A percentile compares a stretch with the other conserved stretches of the same genome.
These are phyloP conservation scores for Sarcodon sp. DNA, from an alignment of 768 basidiomycete genomes.

Conservation along the genomic window DNA sequence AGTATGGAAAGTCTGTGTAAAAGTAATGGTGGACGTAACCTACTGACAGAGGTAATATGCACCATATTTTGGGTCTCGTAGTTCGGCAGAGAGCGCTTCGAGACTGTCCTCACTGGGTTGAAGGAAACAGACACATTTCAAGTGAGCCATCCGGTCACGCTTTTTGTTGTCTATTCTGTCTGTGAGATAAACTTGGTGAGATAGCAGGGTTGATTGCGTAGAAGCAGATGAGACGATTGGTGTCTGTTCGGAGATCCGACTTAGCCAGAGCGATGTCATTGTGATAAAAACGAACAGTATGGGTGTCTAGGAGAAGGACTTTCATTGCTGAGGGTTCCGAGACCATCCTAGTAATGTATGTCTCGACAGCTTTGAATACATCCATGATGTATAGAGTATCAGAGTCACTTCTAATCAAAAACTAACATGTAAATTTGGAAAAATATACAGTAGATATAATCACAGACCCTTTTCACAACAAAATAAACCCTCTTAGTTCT, in stretches of 20 bases:
- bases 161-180: conserved; percentile 94
- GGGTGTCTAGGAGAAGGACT: conserved; percentile 85
- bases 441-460: too few relatives aligned
- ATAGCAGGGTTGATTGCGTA: conserved; percentile 85
- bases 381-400: conserved; percentile 47
- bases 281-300: conserved; percentile 55
- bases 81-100: conserved; percentile 69
- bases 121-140: conserved; percentile 95
- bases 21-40: conserved; percentile 25
- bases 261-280: conserved; percentile 1
- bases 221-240: conserved; percentile 92
- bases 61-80: conserved; percentile 87
- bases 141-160: conserved; percentile 86
- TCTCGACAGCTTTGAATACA: conserved; percentile 88
- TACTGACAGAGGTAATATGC: conserved; percentile 99
- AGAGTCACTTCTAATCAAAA: too few relatives aligned
- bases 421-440: too few relatives aligned
- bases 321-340: conserved; percentile 85
- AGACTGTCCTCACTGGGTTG: conserved; percentile 75
- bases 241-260: conserved; percentile 38
- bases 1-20: conserved; percentile 1
- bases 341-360: conserved; percentile 84
- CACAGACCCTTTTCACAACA: too few relatives aligned
- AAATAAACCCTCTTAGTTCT: too few relatives aligned
- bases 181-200: conserved; percentile 95